Conservation (phyloP, 1,139 yeast genomes). For the Komagataea norvegica region DNA sequence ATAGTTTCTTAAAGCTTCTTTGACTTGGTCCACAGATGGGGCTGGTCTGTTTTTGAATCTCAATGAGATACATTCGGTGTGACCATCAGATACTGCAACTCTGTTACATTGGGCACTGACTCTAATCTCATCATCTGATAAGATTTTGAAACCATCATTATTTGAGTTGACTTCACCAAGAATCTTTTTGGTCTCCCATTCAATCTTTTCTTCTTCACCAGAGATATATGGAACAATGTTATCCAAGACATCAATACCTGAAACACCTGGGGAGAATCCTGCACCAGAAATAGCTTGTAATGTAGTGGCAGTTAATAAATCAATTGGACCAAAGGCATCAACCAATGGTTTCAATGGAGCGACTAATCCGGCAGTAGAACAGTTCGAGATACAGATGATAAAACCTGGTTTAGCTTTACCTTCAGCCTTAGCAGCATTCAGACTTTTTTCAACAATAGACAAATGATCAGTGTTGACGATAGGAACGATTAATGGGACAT, state of each 20-base stretch:
- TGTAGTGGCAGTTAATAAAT: conserved; percentile 82
- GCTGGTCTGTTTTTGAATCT: conserved; percentile 78
- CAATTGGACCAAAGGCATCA: conserved; percentile 85
- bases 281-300: conserved; percentile 98
- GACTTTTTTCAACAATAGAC: conserved; percentile 62
- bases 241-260: conserved; percentile 91
- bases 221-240: conserved; percentile 91
- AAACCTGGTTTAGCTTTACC: conserved; percentile 66
- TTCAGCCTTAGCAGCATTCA: conserved; percentile 47
- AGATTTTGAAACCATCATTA: conserved; percentile 53
- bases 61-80: conserved; percentile 89
- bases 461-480: conserved; percentile 94
- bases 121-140: conserved; percentile 66
- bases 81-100: conserved; percentile 97
- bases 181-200: conserved; percentile 96
- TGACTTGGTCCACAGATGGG: conserved; percentile 79
- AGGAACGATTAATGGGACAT: conserved; percentile 92
- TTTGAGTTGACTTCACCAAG: conserved; percentile 55
- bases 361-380: conserved; percentile 97
- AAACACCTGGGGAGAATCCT: conserved; percentile 97
- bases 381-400: conserved; percentile 92
- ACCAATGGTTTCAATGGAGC: conserved; percentile 94
- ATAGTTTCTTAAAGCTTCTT: conserved; percentile 64
- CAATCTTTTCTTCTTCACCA: conserved; percentile 98
- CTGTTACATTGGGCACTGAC: conserved; percentile 97